Evolutionary conservation across 768 basidiomycete genomes (phyloP), one percentile per base, ranked within the genome.

Genomic region (Leccinum broughii): DNA sequence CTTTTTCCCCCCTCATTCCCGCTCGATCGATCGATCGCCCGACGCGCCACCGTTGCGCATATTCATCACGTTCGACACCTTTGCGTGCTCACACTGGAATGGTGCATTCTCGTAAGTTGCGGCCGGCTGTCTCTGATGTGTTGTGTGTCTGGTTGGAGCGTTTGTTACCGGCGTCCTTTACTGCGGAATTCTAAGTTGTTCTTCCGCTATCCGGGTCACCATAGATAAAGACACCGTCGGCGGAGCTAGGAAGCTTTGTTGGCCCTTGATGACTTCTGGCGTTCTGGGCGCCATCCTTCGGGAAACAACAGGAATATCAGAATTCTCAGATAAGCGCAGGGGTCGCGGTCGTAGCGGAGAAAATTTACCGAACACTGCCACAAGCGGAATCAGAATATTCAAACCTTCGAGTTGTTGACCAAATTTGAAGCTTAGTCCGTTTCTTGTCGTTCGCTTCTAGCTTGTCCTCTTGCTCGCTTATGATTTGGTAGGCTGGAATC

Each of bases 271-370:
- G 59, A 58, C 59, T 62, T 70, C 57, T 46, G 56, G 24, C 51
- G 24, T 62, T 65, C 58, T 59, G 24, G 44, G 49, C 26, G 17
- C 32, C 52, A 15, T 56, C 22, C 24, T 62, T 62, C 48, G 34
- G 35, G 34, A 50, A 62, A 69, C 26, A 26, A 26, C 26, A 26
- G 26, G 26, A 26, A 26, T 26, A 26, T 26, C 26, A 26, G 26
- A 26, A 26, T 26, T 69, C 66, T 68, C 28, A 62, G 68, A 65
- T 70, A 57, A 61, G 49, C 56, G 53, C 49, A 58, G 52, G 37
- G 39, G 59, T 24, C n/a, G 52, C 26, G 37, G 53, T 59, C 57
- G 13, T 28, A n/a, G 41, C 3, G 37, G 30, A 26, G 26, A 26
- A 26, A 26, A 26, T 26, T 26, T 26, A 26, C 26, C 26, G 26